These are phyloP conservation scores for Dryas drummondii DNA, from an alignment of 306 rosid genomes.

Conservation along the genomic window DNA sequence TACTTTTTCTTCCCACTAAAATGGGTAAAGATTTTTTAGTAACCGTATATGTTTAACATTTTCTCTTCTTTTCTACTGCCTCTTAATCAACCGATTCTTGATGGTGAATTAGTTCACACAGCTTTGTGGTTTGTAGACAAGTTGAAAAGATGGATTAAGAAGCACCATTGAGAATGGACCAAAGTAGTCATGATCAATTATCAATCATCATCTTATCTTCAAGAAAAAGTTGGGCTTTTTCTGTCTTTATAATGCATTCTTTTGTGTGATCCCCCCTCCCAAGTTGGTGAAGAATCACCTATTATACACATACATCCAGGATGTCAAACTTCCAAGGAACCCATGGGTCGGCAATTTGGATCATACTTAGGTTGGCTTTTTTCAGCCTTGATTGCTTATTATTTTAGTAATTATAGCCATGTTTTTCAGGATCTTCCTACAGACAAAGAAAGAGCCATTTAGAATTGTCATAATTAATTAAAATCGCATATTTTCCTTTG, in stretches of 20 bases:
- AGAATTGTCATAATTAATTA: not conserved
- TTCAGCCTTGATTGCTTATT: conserved; percentile 21
- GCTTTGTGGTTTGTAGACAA: conserved; percentile 33
- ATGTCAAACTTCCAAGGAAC: conserved; percentile 10
- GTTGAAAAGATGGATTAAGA: conserved; percentile 29
- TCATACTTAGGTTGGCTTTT: not conserved
- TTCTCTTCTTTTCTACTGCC: not conserved
- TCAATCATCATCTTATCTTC: conserved; percentile 36
- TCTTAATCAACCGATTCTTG: conserved; percentile 1
- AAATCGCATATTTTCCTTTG: not conserved
- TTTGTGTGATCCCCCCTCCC: conserved; percentile 29
- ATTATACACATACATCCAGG: conserved; percentile 14
- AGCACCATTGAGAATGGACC: conserved; percentile 28
- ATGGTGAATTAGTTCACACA: conserved; percentile 3
- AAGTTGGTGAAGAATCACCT: conserved; percentile 37
- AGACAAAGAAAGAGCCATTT: not conserved
- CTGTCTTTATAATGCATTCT: conserved; percentile 19
- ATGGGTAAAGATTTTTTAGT: not conserved
- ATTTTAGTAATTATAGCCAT: conserved; percentile 10
- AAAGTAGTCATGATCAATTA: conserved; percentile 22
- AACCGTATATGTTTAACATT: not conserved
- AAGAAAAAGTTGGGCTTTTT: conserved; percentile 32
- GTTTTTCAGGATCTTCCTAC: conserved; percentile 17
- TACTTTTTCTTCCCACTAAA: not conserved
- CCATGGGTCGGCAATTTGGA: conserved; percentile 20